Conservation (phyloP, 176 grass and related monocot genomes). For the Bonia amplexicaulis region DNA sequence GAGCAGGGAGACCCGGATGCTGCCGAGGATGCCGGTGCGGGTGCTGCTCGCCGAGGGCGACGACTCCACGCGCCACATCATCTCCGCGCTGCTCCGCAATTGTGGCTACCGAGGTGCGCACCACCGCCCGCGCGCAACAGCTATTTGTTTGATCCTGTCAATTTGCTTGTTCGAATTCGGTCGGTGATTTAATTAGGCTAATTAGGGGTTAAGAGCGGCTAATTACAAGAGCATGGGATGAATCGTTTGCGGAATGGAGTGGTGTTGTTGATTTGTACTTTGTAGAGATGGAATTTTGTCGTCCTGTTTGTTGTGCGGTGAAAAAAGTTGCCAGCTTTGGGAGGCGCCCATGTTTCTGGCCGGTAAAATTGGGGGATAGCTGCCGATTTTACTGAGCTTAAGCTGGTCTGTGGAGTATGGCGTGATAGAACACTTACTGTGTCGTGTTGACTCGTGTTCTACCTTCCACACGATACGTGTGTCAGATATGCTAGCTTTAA, state of each 20-base stretch:
- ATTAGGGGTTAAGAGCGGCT: neutral
- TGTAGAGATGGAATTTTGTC: neutral
- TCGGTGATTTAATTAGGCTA: neutral
- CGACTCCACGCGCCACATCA: slow-evolving; percentile 96
- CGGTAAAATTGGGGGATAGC: neutral
- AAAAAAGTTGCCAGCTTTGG: neutral
- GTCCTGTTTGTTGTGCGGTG: neutral
- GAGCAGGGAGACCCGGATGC: slow-evolving; percentile 41
- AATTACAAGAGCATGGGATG: neutral
- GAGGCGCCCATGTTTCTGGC: neutral
- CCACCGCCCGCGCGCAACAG: neutral
- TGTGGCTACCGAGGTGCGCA: slow-evolving; percentile 87
- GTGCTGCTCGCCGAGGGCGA: slow-evolving; percentile 96
- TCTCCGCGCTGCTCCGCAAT: slow-evolving; percentile 85
- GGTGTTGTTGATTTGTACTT: neutral
- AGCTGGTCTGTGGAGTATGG: neutral
- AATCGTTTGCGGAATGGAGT: neutral
- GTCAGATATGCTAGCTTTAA: neutral
- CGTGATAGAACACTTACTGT: neutral
- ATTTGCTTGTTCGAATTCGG: neutral
- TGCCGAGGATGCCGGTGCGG: slow-evolving; percentile 82
- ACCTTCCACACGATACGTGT: neutral
- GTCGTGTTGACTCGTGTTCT: neutral
- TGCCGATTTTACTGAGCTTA: neutral
- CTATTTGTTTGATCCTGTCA: neutral